phyloP scores from a whole-genome alignment of 2,329 filamentous ascomycete species.

The Fusarium lateritium region DNA sequence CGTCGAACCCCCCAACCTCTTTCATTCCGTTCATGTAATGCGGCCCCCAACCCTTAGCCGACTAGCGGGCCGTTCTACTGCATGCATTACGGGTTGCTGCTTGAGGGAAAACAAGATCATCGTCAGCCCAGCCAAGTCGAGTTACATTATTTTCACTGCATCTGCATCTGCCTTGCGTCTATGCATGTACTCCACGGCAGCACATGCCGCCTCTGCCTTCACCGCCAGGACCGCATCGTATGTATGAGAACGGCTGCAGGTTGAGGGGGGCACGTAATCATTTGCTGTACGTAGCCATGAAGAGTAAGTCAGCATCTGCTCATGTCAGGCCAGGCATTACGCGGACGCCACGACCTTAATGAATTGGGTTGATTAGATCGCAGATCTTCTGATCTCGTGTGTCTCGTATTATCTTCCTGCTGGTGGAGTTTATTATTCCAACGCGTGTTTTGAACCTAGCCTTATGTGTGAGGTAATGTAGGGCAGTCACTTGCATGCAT shows the following conservation, averaged over 20 bases:
- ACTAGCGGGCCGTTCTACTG: not conserved
- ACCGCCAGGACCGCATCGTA: conserved; percentile 31
- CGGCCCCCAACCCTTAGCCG: not conserved
- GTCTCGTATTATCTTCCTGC: conserved; percentile 27
- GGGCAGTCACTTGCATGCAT: conserved; percentile 15
- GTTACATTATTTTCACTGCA: conserved; percentile 23
- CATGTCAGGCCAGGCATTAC: conserved; percentile 5
- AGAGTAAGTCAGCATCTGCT: conserved; percentile 20
- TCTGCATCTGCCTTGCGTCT: conserved; percentile 27
- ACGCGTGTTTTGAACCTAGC: not conserved
- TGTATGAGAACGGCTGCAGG: conserved; percentile 3
- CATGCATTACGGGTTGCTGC: not conserved
- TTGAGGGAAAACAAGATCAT: conserved; percentile 13
- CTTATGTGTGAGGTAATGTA: not conserved
- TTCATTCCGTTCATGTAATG: conserved; percentile 14
- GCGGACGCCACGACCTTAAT: conserved; percentile 7
- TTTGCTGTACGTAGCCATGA: conserved; percentile 1
- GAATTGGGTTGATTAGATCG: conserved; percentile 35
- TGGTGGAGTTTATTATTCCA: conserved; percentile 16
- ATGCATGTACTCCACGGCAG: conserved; percentile 10
- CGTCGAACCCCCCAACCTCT: conserved; percentile 10
- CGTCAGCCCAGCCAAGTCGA: conserved; percentile 9
- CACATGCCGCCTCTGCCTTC: conserved; percentile 13
- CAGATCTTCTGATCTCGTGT: conserved; percentile 30
- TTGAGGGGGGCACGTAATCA: not conserved